phyloP scores from a whole-genome alignment of 2,329 filamentous ascomycete species.

The Phaeosphaeriaceae sp. region DNA sequence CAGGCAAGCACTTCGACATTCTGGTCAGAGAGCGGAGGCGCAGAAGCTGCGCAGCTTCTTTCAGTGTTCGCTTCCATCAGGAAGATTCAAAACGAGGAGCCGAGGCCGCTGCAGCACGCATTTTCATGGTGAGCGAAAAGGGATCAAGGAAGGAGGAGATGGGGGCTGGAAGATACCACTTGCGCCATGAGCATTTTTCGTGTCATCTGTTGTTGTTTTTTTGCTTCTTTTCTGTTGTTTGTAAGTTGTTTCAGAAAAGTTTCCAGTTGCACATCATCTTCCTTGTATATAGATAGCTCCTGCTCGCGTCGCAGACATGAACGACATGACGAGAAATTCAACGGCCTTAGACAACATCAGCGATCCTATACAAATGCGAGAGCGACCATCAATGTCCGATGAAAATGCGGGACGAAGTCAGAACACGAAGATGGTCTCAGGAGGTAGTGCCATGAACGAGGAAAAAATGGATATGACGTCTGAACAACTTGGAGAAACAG shows the following conservation, averaged over 20 bases:
- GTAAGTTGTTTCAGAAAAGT: background rate
- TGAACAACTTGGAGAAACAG: no score
- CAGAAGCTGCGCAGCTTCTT: slow-evolving; percentile 43
- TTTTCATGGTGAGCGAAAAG: slow-evolving; percentile 48
- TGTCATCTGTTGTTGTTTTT: background rate
- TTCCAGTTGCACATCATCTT: background rate
- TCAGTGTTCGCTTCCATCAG: slow-evolving; percentile 42
- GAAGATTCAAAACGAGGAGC: slow-evolving; percentile 23
- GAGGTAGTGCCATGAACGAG: no score
- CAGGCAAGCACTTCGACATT: slow-evolving; percentile 38
- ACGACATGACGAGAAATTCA: slow-evolving; percentile 10
- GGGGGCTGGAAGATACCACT: background rate
- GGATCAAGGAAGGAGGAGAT: no score
- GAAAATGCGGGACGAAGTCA: no score
- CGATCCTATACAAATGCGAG: background rate
- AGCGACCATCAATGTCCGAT: no score
- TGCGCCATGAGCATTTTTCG: background rate
- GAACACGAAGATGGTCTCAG: no score
- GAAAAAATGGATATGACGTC: no score
- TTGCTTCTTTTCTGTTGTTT: background rate
- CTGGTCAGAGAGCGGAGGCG: slow-evolving; percentile 42
- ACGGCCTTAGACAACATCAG: background rate
- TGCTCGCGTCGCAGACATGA: slow-evolving; percentile 8
- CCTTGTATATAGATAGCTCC: slow-evolving; percentile 6
- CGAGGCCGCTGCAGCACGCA: slow-evolving; percentile 33